A percentile compares a stretch with the other conserved stretches of the same genome.
Evolutionary conservation across 2,329 filamentous ascomycete genomes (phyloP).

Genomic region (Pseudodiploospora longispora): DNA sequence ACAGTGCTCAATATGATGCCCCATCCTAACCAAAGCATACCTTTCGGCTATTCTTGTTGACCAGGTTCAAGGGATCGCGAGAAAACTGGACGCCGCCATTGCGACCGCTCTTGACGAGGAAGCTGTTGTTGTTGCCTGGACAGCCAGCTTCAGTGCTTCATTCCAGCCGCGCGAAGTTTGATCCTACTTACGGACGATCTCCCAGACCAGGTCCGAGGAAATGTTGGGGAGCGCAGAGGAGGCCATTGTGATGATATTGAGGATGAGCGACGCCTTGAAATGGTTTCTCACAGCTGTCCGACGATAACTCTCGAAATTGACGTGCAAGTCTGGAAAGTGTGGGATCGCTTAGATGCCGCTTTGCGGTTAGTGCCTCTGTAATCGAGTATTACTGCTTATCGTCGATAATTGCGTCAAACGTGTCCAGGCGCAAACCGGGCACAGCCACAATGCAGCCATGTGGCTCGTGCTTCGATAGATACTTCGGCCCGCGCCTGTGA

Average conservation of each 20-base stretch:
- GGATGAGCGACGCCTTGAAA: constrained; percentile 17
- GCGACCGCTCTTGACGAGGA: constrained; percentile 74
- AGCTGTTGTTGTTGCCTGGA: constrained; percentile 78
- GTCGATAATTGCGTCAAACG: constrained; percentile 13
- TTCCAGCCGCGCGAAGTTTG: too few relatives aligned
- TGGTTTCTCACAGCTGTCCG: constrained; percentile 3
- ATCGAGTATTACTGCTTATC: constrained; percentile 12
- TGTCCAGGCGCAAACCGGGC: not conserved
- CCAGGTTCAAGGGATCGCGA: constrained; percentile 86
- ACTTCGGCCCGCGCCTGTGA: too few relatives aligned
- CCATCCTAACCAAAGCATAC: constrained; percentile 34
- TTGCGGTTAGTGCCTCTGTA: constrained; percentile 19
- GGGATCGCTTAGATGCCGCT: constrained; percentile 30
- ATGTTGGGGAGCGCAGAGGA: constrained; percentile 58
- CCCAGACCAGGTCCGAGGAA: constrained; percentile 89
- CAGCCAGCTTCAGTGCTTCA: not conserved
- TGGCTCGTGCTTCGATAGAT: too few relatives aligned
- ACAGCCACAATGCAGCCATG: not conserved
- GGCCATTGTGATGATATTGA: constrained; percentile 44
- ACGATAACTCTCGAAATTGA: constrained; percentile 16
- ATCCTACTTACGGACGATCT: constrained; percentile 80
- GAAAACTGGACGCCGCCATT: constrained; percentile 83
- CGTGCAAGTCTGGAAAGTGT: constrained; percentile 26
- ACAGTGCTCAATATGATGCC: too few relatives aligned
- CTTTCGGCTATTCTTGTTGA: constrained; percentile 88